phyloP scores from a whole-genome alignment of 208 protist genomes.

The Vickermania spadyakhi region DNA sequence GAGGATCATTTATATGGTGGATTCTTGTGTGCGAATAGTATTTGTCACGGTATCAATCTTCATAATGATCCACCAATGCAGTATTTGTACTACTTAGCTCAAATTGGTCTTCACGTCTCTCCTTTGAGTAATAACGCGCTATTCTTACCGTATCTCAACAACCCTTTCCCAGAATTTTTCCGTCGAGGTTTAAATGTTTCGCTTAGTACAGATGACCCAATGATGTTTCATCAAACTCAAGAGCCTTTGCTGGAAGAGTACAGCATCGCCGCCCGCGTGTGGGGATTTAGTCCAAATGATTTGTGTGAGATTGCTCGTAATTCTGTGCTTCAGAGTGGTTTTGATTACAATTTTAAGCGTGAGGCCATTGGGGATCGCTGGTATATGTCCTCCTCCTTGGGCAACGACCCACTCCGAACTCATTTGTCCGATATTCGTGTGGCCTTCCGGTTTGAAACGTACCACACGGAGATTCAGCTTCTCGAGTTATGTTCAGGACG shows the following conservation, averaged over 20 bases:
- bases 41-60: conserved; percentile 98
- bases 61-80: conserved; percentile 92
- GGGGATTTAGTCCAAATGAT: conserved; percentile 85
- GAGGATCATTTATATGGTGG: conserved; percentile 91
- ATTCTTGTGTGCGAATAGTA: conserved; percentile 93
- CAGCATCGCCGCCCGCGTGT: conserved; percentile 89
- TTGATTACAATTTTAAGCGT: conserved; percentile 82
- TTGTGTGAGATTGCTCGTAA: conserved; percentile 91
- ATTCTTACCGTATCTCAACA: conserved; percentile 96
- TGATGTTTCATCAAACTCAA: conserved; percentile 97
- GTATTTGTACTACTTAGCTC: conserved; percentile 98
- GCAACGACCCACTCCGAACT: conserved; percentile 82
- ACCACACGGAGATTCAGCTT: conserved; percentile 85
- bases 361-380: conserved; percentile 84
- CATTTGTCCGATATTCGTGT: conserved; percentile 90
- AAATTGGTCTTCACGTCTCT: conserved; percentile 98
- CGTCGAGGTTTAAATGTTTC: conserved; percentile 95
- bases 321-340: conserved; percentile 87
- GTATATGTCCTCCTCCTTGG: conserved; percentile 82
- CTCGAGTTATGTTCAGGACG: conserved; percentile 63
- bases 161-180: conserved; percentile 97
- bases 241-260: conserved; percentile 93
- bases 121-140: conserved; percentile 99
- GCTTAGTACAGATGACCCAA: conserved; percentile 95
- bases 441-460: conserved; percentile 90